These are phyloP conservation scores for Coleophoma eucalyptorum DNA, from an alignment of 2,329 filamentous ascomycete species.

Conservation along the genomic window DNA sequence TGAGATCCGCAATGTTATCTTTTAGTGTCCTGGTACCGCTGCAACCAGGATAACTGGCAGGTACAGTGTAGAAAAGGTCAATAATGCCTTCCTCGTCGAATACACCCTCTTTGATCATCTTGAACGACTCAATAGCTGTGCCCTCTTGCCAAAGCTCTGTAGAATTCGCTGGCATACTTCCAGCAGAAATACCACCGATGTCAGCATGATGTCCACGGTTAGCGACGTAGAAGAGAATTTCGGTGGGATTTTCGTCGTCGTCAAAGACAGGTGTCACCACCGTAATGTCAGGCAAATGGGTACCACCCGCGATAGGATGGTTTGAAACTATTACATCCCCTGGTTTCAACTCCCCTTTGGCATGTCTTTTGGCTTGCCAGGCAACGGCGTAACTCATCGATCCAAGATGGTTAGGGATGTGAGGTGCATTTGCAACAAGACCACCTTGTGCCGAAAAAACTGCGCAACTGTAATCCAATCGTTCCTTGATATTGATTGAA, in stretches of 20 bases:
- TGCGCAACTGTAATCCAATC: constrained; percentile 76
- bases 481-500: constrained; percentile 73
- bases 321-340: constrained; percentile 80
- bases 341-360: constrained; percentile 69
- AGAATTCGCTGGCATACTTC: constrained; percentile 75
- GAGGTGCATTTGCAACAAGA: constrained; percentile 71
- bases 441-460: constrained; percentile 71
- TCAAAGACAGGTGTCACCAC: constrained; percentile 75
- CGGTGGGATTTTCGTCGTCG: constrained; percentile 36
- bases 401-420: constrained; percentile 48
- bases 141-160: constrained; percentile 60
- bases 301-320: constrained; percentile 68
- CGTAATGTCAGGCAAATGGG: constrained; percentile 78
- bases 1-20: constrained; percentile 79
- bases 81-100: constrained; percentile 73
- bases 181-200: constrained; percentile 76
- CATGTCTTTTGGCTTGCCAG: constrained; percentile 59
- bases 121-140: constrained; percentile 54
- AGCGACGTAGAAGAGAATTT: constrained; percentile 78
- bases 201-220: constrained; percentile 73
- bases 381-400: constrained; percentile 40
- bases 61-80: constrained; percentile 60
- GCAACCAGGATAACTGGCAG: constrained; percentile 68
- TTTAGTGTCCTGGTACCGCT: constrained; percentile 69
- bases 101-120: constrained; percentile 68